Evolutionary conservation across 2,329 filamentous ascomycete genomes (phyloP).

Genomic region (Trichophyton mentagrophytes): DNA sequence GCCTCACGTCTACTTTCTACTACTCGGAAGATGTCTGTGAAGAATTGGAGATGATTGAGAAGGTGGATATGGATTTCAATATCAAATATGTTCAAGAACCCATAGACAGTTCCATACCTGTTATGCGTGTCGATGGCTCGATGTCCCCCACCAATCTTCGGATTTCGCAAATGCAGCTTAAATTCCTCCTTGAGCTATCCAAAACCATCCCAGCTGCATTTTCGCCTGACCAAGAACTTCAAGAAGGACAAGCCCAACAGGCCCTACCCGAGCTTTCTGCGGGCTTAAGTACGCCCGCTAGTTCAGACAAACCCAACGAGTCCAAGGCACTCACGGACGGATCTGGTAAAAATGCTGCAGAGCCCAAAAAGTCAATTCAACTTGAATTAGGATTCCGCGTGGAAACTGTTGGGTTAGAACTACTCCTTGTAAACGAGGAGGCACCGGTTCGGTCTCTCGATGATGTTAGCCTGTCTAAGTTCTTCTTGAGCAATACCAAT

Average conservation of each 20-base stretch:
- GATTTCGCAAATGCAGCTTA: constrained; percentile 81
- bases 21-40: constrained; percentile 61
- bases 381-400: constrained; percentile 85
- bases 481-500: constrained; percentile 84
- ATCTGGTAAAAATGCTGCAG: constrained; percentile 39
- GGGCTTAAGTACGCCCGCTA: constrained; percentile 16
- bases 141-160: constrained; percentile 90
- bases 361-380: constrained; percentile 72
- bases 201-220: constrained; percentile 81
- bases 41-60: constrained; percentile 91
- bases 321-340: constrained; percentile 6
- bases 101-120: constrained; percentile 62
- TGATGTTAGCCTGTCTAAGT: constrained; percentile 74
- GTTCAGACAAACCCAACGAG: constrained; percentile 8
- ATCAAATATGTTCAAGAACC: constrained; percentile 85
- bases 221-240: constrained; percentile 56
- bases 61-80: constrained; percentile 86
- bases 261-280: constrained; percentile 47
- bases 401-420: constrained; percentile 73
- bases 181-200: constrained; percentile 76
- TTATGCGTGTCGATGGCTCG: constrained; percentile 78
- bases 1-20: constrained; percentile 78
- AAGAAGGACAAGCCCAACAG: constrained; percentile 59
- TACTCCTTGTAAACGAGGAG: constrained; percentile 63
- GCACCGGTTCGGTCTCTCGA: constrained; percentile 68